Conservation (phyloP, 1,139 yeast species). For the Pichia sp. region DNA sequence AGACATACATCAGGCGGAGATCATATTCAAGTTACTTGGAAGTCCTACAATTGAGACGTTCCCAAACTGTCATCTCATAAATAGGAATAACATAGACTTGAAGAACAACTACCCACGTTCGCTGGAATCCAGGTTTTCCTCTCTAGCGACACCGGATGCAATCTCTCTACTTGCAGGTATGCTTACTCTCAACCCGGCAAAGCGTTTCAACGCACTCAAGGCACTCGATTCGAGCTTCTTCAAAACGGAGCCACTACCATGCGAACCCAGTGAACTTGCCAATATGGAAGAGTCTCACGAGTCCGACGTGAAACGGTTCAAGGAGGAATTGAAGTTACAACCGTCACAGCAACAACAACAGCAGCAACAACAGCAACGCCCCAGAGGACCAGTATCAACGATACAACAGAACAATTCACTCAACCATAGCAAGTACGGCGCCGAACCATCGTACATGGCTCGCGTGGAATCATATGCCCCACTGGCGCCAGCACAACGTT, state of each 20-base stretch:
- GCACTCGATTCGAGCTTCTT: constrained; percentile 73
- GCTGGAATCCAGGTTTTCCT: constrained; percentile 43
- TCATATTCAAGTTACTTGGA: constrained; percentile 76
- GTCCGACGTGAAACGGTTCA: constrained; percentile 63
- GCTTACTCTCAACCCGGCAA: constrained; percentile 59
- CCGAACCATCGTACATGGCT: constrained; percentile 8
- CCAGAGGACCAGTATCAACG: constrained; percentile 3
- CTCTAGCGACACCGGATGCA: constrained; percentile 24
- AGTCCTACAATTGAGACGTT: constrained; percentile 60
- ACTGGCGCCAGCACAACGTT: too few relatives aligned
- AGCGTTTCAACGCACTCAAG: constrained; percentile 68
- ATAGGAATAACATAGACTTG: constrained; percentile 40
- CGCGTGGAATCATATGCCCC: constrained; percentile 3
- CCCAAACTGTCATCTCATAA: constrained; percentile 60
- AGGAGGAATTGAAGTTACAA: constrained; percentile 28
- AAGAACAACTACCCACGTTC: constrained; percentile 41
- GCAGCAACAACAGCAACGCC: too few relatives aligned
- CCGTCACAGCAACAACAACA: not conserved
- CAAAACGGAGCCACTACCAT: constrained; percentile 55
- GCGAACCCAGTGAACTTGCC: constrained; percentile 50
- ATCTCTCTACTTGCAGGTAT: constrained; percentile 44
- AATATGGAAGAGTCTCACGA: constrained; percentile 83
- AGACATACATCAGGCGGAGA: constrained; percentile 86
- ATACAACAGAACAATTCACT: constrained; percentile 11
- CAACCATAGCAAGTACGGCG: constrained; percentile 21